Evolutionary conservation across 2,329 filamentous ascomycete species (phyloP).

Genomic region (Fusarium multiceps): DNA sequence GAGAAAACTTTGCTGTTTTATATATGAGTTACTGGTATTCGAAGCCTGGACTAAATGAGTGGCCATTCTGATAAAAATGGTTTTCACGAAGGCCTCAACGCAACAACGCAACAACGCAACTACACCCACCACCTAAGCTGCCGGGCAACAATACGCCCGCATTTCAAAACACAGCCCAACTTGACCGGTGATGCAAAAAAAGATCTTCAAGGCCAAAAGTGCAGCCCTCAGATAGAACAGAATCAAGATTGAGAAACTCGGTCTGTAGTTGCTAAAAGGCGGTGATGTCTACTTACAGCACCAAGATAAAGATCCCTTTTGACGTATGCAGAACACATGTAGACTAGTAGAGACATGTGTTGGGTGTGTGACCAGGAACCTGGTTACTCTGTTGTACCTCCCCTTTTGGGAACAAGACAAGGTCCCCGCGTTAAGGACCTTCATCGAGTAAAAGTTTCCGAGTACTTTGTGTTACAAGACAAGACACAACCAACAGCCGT

Average conservation of each 20-base stretch:
- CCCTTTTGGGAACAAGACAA: background rate
- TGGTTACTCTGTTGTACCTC: background rate
- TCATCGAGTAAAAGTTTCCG: background rate
- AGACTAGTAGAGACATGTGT: background rate
- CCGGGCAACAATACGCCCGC: background rate
- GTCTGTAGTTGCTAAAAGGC: constrained; percentile 5
- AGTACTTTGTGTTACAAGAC: background rate
- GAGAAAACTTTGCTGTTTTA: background rate
- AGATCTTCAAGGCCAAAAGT: background rate
- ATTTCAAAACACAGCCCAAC: constrained; percentile 10
- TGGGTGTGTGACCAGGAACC: constrained; percentile 13
- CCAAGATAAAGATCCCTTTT: constrained; percentile 8
- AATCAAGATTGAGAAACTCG: background rate
- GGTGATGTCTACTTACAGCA: background rate
- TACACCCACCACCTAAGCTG: constrained; percentile 6
- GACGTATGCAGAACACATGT: constrained; percentile 16
- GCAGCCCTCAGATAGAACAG: background rate
- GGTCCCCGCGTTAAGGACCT: background rate
- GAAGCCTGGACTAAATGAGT: background rate
- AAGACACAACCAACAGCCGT: constrained; percentile 7
- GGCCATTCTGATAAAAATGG: background rate
- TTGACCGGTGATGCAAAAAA: background rate
- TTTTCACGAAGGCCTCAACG: constrained; percentile 3
- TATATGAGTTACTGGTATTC: background rate
- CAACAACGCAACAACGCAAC: background rate